These are phyloP conservation scores for Xylaria intraflava DNA, from an alignment of 495 filamentous ascomycete genomes.

Conservation along the genomic window DNA sequence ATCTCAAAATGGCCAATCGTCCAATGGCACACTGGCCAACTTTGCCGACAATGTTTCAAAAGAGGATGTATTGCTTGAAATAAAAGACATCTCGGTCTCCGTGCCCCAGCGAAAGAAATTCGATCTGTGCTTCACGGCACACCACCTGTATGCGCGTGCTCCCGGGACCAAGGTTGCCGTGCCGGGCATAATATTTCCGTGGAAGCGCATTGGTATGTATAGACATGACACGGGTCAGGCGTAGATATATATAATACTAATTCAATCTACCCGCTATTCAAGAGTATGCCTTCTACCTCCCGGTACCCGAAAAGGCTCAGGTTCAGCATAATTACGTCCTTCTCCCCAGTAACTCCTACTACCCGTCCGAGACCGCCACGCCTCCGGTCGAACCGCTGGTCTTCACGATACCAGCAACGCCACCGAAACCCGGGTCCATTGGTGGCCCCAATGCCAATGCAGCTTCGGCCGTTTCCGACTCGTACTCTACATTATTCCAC, in stretches of 20 bases:
- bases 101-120: conserved; percentile 93
- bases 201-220: conserved; percentile 66
- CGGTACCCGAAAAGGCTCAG: conserved; percentile 84
- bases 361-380: conserved; percentile 29
- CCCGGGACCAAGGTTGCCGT: conserved; percentile 59
- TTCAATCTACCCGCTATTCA: conserved; percentile 1
- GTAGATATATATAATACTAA: conserved; percentile 5
- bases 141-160: conserved; percentile 62
- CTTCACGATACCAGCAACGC: conserved; percentile 71
- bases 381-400: conserved; percentile 62
- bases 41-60: conserved; percentile 31
- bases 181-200: conserved; percentile 57
- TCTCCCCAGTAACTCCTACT: conserved; percentile 62
- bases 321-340: conserved; percentile 86
- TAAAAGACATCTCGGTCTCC: conserved; percentile 66
- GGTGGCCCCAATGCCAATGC: conserved; percentile 35
- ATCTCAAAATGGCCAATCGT: conserved; percentile 19
- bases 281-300: conserved; percentile 76
- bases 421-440: conserved; percentile 57
- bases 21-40: conserved; percentile 18
- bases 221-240: neutral
- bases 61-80: conserved; percentile 50
- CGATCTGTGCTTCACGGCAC: conserved; percentile 62
- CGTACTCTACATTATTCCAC: conserved; percentile 56
- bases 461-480: conserved; percentile 50